Percentiles rank a stretch among this genome's conserved stretches.
Conservation (phyloP, 257 asterid species). For the Cruciata laevipes region DNA sequence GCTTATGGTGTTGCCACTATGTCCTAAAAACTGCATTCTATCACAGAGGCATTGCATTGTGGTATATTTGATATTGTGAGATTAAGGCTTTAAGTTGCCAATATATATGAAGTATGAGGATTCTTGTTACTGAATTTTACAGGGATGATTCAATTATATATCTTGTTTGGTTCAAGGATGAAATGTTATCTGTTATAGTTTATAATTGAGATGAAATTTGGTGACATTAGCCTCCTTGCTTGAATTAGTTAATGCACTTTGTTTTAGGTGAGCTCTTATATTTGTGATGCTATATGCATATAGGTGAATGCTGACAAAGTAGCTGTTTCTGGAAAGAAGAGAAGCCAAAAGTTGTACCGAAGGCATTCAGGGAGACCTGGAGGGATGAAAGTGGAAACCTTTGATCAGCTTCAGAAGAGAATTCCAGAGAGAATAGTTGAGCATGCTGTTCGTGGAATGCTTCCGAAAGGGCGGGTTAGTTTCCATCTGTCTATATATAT, state of each 20-base stretch:
- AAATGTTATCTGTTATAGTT: background rate
- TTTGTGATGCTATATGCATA: conserved; percentile 9
- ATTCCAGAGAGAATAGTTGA: conserved; percentile 91
- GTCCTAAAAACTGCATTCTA: background rate
- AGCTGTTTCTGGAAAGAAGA: conserved; percentile 89
- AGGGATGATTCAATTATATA: background rate
- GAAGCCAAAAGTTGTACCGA: conserved; percentile 71
- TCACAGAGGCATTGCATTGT: background rate
- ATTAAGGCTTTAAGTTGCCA: background rate
- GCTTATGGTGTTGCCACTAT: too few species aligned
- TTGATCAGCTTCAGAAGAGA: conserved; percentile 86
- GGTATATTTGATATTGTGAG: too few species aligned
- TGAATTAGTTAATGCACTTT: background rate
- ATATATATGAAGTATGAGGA: background rate
- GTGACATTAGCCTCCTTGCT: background rate
- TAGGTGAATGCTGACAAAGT: conserved; percentile 89
- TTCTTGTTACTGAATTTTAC: too few species aligned
- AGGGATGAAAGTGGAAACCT: conserved; percentile 89
- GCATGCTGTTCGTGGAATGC: conserved; percentile 99
- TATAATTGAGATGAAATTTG: background rate
- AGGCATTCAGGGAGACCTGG: conserved; percentile 98
- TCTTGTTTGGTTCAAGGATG: background rate
- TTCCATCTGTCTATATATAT: background rate
- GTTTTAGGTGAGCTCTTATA: conserved; percentile 7
- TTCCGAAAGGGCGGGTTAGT: conserved; percentile 87